Evolutionary conservation across 2,329 filamentous ascomycete species (phyloP).

Genomic region (Chrysosphaeria jannelii): DNA sequence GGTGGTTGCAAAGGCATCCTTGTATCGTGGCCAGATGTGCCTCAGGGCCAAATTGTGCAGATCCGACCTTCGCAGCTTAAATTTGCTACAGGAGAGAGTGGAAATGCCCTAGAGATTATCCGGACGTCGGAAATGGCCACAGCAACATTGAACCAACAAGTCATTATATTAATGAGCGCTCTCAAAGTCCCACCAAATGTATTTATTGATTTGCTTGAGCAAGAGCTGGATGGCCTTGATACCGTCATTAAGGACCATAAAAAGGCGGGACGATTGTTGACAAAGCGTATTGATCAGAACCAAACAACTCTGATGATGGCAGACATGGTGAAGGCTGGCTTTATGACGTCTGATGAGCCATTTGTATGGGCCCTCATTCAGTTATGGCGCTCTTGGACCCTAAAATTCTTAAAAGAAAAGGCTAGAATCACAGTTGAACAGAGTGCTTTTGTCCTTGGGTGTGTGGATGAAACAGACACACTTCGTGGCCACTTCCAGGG

Average conservation of each 20-base stretch:
- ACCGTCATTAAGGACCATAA: slow-evolving; percentile 33
- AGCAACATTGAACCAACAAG: slow-evolving; percentile 66
- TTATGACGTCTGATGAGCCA: slow-evolving; percentile 44
- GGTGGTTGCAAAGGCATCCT: slow-evolving; percentile 82
- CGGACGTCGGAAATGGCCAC: slow-evolving; percentile 45
- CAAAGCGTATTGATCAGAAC: slow-evolving; percentile 58
- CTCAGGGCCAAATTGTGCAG: slow-evolving; percentile 29
- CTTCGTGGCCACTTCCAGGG: slow-evolving; percentile 33
- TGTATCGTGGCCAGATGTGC: slow-evolving; percentile 36
- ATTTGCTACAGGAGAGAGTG: slow-evolving; percentile 27
- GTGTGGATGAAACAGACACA: slow-evolving; percentile 55
- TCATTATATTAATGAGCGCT: slow-evolving; percentile 56
- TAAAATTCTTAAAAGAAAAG: slow-evolving; percentile 80
- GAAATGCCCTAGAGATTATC: slow-evolving; percentile 59
- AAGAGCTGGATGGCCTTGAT: slow-evolving; percentile 38
- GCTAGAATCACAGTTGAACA: slow-evolving; percentile 55
- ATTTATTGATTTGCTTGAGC: slow-evolving; percentile 35
- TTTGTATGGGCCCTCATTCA: slow-evolving; percentile 54
- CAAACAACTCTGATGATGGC: slow-evolving; percentile 47
- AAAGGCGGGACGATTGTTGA: slow-evolving; percentile 36
- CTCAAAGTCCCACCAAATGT: slow-evolving; percentile 38
- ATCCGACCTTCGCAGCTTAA: slow-evolving; percentile 71
- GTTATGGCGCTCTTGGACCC: slow-evolving; percentile 68
- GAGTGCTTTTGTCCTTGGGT: slow-evolving; percentile 68
- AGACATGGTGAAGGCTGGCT: slow-evolving; percentile 48